phyloP scores from a whole-genome alignment of 768 basidiomycete species.

The Russula earlei region DNA sequence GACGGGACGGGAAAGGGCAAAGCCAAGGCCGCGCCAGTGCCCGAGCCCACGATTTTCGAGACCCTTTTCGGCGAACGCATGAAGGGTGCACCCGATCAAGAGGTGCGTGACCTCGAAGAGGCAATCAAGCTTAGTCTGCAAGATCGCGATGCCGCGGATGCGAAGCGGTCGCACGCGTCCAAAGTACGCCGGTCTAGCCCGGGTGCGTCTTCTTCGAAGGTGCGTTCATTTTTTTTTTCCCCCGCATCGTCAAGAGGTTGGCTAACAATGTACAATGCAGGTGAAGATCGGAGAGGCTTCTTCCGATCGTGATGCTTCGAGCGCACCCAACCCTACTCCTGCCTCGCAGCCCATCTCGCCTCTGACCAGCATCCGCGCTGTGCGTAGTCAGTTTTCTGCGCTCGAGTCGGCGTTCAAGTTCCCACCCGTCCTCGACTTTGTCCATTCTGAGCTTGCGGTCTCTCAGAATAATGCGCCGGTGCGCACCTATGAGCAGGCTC shows the following conservation, averaged over 20 bases:
- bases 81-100: neutral
- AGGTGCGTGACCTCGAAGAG: neutral
- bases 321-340: neutral
- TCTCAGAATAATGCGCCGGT: slow-evolving; percentile 49
- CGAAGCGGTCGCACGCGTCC: neutral
- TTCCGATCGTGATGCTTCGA: neutral
- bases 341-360: neutral
- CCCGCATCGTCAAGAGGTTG: neutral
- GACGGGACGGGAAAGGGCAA: neutral
- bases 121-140: slow-evolving; percentile 14
- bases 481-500: slow-evolving; percentile 49
- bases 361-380: slow-evolving; percentile 5
- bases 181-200: neutral
- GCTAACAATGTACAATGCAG: neutral
- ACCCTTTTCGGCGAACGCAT: neutral
- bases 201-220: slow-evolving; percentile 4
- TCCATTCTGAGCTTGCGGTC: slow-evolving; percentile 39
- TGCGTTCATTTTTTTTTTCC: neutral
- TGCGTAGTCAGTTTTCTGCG: slow-evolving; percentile 5
- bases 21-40: neutral
- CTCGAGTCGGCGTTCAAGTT: slow-evolving; percentile 6
- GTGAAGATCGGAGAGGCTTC: neutral
- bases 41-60: neutral
- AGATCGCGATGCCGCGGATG: neutral
- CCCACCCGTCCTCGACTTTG: slow-evolving; percentile 5